Evolutionary conservation across 192 early-diverging fungal genomes (phyloP).

Genomic region (Backusella tarrabulga): DNA sequence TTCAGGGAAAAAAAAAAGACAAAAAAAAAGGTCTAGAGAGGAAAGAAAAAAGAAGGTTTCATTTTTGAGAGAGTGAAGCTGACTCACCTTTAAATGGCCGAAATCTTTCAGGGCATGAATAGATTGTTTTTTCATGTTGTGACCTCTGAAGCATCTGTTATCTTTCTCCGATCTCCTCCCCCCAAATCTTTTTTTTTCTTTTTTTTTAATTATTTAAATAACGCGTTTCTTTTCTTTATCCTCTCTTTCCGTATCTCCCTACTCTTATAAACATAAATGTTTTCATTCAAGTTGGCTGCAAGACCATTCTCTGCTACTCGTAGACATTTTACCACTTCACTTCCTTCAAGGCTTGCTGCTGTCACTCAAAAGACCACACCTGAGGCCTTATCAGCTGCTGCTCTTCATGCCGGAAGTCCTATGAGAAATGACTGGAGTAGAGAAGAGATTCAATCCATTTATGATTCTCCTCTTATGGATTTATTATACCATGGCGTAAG

Average conservation of each 20-base stretch:
- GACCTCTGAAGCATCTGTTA: not conserved
- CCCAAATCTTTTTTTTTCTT: not conserved
- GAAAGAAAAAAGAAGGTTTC: constrained; percentile 4
- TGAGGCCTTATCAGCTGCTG: constrained; percentile 43
- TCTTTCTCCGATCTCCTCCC: not conserved
- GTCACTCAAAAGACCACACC: constrained; percentile 31
- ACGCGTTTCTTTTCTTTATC: constrained; percentile 14
- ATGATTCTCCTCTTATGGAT: constrained; percentile 75
- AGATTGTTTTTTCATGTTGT: not conserved
- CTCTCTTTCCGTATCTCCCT: not conserved
- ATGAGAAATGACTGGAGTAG: constrained; percentile 70
- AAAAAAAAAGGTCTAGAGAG: not conserved
- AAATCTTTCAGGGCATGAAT: constrained; percentile 10
- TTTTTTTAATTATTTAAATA: not conserved
- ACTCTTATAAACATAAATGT: constrained; percentile 29
- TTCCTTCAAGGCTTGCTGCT: constrained; percentile 45
- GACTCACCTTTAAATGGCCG: not conserved
- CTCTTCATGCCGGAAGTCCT: constrained; percentile 43
- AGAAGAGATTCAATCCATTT: constrained; percentile 73
- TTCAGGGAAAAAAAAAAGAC: not conserved
- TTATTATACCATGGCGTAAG: constrained; percentile 71
- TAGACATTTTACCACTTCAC: constrained; percentile 42
- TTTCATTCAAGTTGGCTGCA: constrained; percentile 34
- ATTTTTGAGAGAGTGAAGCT: not conserved
- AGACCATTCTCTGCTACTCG: constrained; percentile 32